Evolutionary conservation across 164 flowering plant genomes (phyloP).

Genomic region (Liriodendron chinense): DNA sequence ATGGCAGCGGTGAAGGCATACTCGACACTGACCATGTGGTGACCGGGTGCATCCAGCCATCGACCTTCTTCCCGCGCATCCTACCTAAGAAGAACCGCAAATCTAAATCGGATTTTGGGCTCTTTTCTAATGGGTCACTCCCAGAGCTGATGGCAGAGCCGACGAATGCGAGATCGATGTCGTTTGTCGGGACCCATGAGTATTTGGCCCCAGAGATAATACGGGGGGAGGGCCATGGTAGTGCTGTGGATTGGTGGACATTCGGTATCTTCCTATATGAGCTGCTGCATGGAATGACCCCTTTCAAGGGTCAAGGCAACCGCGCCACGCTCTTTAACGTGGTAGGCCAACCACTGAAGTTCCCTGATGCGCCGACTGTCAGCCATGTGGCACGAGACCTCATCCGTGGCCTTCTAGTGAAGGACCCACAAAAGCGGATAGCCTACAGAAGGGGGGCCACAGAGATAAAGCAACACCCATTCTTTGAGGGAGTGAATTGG

Average conservation of each 20-base stretch:
- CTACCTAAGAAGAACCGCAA: slow-evolving; percentile 16
- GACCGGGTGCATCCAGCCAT: slow-evolving; percentile 16
- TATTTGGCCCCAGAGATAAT: slow-evolving; percentile 20
- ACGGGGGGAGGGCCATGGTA: slow-evolving; percentile 19
- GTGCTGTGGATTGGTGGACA: slow-evolving; percentile 20
- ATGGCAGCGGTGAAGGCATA: slow-evolving; percentile 3
- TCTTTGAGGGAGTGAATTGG: slow-evolving; percentile 23
- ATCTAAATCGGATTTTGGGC: slow-evolving; percentile 14
- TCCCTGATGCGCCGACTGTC: slow-evolving; percentile 12
- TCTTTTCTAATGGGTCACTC: neutral
- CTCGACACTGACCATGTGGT: slow-evolving; percentile 5
- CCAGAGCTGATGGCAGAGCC: slow-evolving; percentile 19
- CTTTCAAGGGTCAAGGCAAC: slow-evolving; percentile 15
- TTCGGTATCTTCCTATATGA: slow-evolving; percentile 17
- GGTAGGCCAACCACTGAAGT: slow-evolving; percentile 12
- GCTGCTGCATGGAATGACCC: slow-evolving; percentile 15
- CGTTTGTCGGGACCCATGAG: slow-evolving; percentile 20
- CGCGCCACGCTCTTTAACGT: slow-evolving; percentile 14
- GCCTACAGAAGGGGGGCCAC: slow-evolving; percentile 20
- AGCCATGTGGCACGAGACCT: slow-evolving; percentile 10
- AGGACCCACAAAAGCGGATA: slow-evolving; percentile 14
- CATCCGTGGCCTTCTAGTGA: slow-evolving; percentile 13
- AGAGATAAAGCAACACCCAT: slow-evolving; percentile 19
- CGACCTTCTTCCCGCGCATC: slow-evolving; percentile 9
- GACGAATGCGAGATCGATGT: slow-evolving; percentile 12